A percentile compares a stretch with the other conserved stretches of the same genome.
Evolutionary conservation across 768 basidiomycete genomes (phyloP).

Genomic region (Rhodocollybia butyracea): DNA sequence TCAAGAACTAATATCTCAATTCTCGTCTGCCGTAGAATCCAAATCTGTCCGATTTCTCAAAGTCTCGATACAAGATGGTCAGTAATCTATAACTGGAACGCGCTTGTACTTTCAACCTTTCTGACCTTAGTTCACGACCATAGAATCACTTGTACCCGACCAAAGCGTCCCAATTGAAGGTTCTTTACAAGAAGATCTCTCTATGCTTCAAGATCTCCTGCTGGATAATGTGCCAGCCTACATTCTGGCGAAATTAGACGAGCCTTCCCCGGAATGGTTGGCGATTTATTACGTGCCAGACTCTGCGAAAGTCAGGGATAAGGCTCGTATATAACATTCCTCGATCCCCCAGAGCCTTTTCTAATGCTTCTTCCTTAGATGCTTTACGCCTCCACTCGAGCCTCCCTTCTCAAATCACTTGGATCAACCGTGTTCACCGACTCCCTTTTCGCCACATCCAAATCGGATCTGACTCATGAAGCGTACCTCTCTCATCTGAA

Average conservation of each 20-base stretch:
- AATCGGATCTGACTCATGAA: constrained; percentile 59
- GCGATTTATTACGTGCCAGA: constrained; percentile 83
- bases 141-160: constrained; percentile 71
- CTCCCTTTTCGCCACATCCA: constrained; percentile 75
- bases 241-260: constrained; percentile 63
- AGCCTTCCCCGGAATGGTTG: constrained; percentile 64
- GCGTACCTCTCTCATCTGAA: constrained; percentile 73
- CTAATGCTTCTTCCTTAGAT: constrained; percentile 47
- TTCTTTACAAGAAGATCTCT: constrained; percentile 62
- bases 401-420: constrained; percentile 65
- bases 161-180: constrained; percentile 43
- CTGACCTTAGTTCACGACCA: constrained; percentile 12
- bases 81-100: constrained; percentile 21
- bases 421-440: constrained; percentile 73
- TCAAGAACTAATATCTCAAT: constrained; percentile 50
- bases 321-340: constrained; percentile 41
- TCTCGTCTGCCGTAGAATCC: constrained; percentile 54
- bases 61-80: constrained; percentile 74
- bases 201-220: constrained; percentile 50
- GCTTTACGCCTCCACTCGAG: constrained; percentile 82
- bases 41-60: constrained; percentile 68
- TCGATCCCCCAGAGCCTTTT: not conserved
- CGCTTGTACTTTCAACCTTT: constrained; percentile 15
- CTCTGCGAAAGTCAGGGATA: constrained; percentile 73
- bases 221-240: constrained; percentile 70